These are phyloP conservation scores for Arabis hirsuta DNA, from an alignment of 345 rosid species.

Conservation along the genomic window DNA sequence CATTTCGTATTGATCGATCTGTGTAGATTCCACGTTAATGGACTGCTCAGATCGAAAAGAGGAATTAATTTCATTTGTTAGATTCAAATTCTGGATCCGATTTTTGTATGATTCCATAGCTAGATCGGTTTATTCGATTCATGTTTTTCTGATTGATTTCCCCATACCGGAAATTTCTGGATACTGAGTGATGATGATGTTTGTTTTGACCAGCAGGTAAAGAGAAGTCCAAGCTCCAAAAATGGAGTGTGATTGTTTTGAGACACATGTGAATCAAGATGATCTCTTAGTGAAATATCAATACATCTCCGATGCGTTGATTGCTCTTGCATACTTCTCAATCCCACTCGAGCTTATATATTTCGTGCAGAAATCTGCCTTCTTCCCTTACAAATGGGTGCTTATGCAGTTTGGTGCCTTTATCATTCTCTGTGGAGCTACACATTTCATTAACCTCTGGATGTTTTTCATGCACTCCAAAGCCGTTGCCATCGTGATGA, in stretches of 20 bases:
- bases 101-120: neutral
- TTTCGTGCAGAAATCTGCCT: constrained; percentile 84
- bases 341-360: constrained; percentile 87
- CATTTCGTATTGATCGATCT: constrained; percentile 25
- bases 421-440: constrained; percentile 92
- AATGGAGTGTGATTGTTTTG: constrained; percentile 92
- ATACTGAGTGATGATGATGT: neutral
- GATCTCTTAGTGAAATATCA: constrained; percentile 85
- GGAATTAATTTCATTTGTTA: neutral
- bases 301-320: constrained; percentile 85
- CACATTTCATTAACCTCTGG: constrained; percentile 93
- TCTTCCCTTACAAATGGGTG: constrained; percentile 97
- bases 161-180: neutral
- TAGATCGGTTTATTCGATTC: neutral
- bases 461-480: constrained; percentile 79
- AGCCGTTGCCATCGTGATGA: constrained; percentile 81
- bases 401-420: constrained; percentile 97
- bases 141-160: constrained; percentile 2
- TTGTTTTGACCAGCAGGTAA: constrained; percentile 32
- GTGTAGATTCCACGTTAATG: neutral
- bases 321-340: constrained; percentile 92
- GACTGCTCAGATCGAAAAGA: constrained; percentile 22
- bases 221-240: constrained; percentile 24
- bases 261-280: constrained; percentile 71
- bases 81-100: neutral